Evolutionary conservation across 768 basidiomycete species (phyloP).

Genomic region (Lanmaoa rubissima): DNA sequence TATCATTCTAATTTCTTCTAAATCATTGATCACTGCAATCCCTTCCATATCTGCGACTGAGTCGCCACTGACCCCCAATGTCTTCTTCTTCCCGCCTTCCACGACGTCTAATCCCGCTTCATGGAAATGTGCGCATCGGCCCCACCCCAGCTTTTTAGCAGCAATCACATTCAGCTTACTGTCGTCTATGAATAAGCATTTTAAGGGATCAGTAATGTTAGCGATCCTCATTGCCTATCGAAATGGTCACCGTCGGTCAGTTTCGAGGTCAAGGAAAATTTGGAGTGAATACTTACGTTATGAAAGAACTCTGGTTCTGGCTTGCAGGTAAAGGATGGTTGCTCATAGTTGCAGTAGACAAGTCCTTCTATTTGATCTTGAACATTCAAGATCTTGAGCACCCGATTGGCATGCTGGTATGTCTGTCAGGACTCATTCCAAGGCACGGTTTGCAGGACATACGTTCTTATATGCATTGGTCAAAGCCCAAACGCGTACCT

Average conservation of each 20-base stretch:
- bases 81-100: slow-evolving; percentile 59
- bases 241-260: neutral
- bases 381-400: slow-evolving; percentile 69
- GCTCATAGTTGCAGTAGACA: slow-evolving; percentile 74
- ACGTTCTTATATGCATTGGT: slow-evolving; percentile 84
- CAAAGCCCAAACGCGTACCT: slow-evolving; percentile 78
- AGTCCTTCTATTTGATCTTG: slow-evolving; percentile 72
- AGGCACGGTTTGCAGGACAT: slow-evolving; percentile 21
- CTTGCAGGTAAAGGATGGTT: slow-evolving; percentile 72
- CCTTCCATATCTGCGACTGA: slow-evolving; percentile 39
- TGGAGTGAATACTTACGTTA: slow-evolving; percentile 40
- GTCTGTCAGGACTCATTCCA: slow-evolving; percentile 4
- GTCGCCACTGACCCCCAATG: slow-evolving; percentile 38
- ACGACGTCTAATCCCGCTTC: slow-evolving; percentile 62
- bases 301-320: slow-evolving; percentile 73
- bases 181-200: slow-evolving; percentile 81
- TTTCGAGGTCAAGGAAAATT: neutral
- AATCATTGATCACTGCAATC: slow-evolving; percentile 49
- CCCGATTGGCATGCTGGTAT: slow-evolving; percentile 74
- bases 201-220: slow-evolving; percentile 58
- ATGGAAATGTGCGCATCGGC: slow-evolving; percentile 70
- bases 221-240: slow-evolving; percentile 65
- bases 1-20: slow-evolving; percentile 66
- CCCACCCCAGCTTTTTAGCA: slow-evolving; percentile 68
- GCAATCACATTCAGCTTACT: slow-evolving; percentile 66